Percentiles rank a stretch among this genome's conserved stretches.
These are phyloP conservation scores for Solanum chiquidenum DNA, from an alignment of 257 asterid species.

Conservation along the genomic window DNA sequence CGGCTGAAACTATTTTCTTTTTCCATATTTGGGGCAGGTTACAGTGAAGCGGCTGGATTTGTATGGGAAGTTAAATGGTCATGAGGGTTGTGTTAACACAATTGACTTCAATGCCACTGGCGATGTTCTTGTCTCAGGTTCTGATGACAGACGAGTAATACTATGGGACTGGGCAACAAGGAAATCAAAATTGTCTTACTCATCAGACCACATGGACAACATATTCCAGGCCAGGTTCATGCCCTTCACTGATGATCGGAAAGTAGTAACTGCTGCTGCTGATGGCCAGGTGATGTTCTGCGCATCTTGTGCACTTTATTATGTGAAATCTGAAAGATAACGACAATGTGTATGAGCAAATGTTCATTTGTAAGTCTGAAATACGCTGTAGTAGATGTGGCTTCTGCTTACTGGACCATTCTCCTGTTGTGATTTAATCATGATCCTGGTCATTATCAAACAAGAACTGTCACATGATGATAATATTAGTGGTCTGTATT, in stretches of 20 bases:
- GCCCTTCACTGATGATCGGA: slow-evolving; percentile 64
- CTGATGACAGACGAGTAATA: slow-evolving; percentile 58
- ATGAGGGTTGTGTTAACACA: slow-evolving; percentile 72
- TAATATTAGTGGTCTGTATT: not conserved
- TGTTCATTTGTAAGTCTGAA: not conserved
- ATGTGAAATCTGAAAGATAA: not conserved
- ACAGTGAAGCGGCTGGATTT: slow-evolving; percentile 42
- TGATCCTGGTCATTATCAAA: not conserved
- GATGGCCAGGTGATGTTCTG: slow-evolving; percentile 57
- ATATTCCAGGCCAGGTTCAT: slow-evolving; percentile 63
- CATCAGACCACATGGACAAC: slow-evolving; percentile 64
- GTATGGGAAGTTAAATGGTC: slow-evolving; percentile 49
- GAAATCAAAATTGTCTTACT: slow-evolving; percentile 41
- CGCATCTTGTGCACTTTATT: not conserved
- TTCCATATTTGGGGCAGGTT: slow-evolving; percentile 28
- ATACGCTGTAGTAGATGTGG: not conserved
- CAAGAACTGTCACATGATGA: not conserved
- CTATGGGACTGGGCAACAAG: slow-evolving; percentile 68
- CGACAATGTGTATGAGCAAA: not conserved
- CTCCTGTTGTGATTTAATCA: not conserved
- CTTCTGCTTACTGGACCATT: not conserved
- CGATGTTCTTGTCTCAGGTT: slow-evolving; percentile 65
- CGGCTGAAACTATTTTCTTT: not conserved
- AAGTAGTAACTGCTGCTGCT: slow-evolving; percentile 58
- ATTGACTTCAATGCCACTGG: slow-evolving; percentile 60